Base-by-base conservation (phyloP, 805 yeast genomes). In the Candida insectalens region DNA sequence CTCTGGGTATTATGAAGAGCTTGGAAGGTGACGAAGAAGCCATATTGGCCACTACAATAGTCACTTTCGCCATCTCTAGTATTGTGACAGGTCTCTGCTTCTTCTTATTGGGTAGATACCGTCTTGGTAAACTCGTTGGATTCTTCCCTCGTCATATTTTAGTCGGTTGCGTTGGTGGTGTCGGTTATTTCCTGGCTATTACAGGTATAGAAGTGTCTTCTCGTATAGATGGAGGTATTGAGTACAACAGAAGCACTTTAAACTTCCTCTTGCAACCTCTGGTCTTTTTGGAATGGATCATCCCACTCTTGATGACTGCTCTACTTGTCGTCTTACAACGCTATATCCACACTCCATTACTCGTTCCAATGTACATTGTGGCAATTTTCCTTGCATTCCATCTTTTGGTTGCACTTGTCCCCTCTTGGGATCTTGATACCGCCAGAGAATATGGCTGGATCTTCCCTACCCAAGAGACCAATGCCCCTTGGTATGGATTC, bases 81-180 rank as follows among this genome's bases (percentile, higher is more conserved):
- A 60, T 92, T 8, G 68, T 92, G 8, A 92, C 98, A 0, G 98
- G 98, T 9, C 37, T 77, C 3, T 83, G 82, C 2, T 92, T 92
- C 50, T 75, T 71, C 44, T 30, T 69, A 1, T 63, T 92, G 29
- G 98, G 98, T 5, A 79, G 75, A 47, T 73, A 83, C 49, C 71
- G 67, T 38, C 60, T 92, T 25, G 98, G 98, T 5, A 71, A 83
- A 21, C 60, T 92, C 16, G 95, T 89, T 15, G 95, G 95, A 0
- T 92, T 87, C 53, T 92, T 92, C 65, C 98, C 98, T 1, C 67
- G 96, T 40, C 98, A 92, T 56, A 89, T 92, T 36, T 66, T 92
- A 19, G 92, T 92, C 25, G 98, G 98, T 2, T 92, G 97, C 53
- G 88, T 92, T 46, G 98, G 98, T 26, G 98, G 98, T 49, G 98